Percentiles rank a stretch among this genome's conserved stretches.
These are phyloP conservation scores for Micractinium sp. DNA, from an alignment of 139 green algal genomes.

Conservation along the genomic window DNA sequence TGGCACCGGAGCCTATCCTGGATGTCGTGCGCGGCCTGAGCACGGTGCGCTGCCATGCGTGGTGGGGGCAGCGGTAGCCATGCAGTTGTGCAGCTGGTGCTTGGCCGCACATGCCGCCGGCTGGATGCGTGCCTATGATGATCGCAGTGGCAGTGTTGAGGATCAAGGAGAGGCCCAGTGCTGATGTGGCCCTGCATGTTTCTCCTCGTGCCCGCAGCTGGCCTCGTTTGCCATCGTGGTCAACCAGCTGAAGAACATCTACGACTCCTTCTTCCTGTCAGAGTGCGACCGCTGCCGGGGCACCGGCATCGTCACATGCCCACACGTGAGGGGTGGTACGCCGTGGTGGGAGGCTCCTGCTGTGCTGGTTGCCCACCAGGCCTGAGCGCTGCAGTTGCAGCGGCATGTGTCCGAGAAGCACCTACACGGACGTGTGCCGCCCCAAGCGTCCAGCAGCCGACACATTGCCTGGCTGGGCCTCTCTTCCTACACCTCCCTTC, in stretches of 20 bases:
- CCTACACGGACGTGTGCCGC: too few relatives aligned
- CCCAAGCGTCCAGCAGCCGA: not conserved
- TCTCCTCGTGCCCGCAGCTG: slow-evolving; percentile 34
- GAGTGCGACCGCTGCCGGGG: slow-evolving; percentile 50
- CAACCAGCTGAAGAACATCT: slow-evolving; percentile 54
- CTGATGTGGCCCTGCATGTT: not conserved
- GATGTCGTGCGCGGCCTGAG: slow-evolving; percentile 57
- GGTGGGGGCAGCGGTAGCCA: not conserved
- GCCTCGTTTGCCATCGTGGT: slow-evolving; percentile 57
- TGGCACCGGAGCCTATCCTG: slow-evolving; percentile 55
- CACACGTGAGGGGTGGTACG: slow-evolving; percentile 31
- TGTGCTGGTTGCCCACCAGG: too few relatives aligned
- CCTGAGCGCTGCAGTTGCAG: too few relatives aligned
- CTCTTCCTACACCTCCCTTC: not conserved
- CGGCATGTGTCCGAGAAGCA: too few relatives aligned
- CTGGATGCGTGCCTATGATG: too few relatives aligned
- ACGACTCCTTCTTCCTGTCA: slow-evolving; percentile 45
- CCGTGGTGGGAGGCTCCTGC: too few relatives aligned
- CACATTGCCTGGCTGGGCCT: not conserved
- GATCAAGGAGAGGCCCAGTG: not conserved
- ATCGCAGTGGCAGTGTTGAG: too few relatives aligned
- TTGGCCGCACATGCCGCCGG: not conserved
- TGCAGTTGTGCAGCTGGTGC: not conserved
- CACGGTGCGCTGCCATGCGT: slow-evolving; percentile 34
- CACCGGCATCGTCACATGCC: slow-evolving; percentile 53